Evolutionary conservation across 2,329 filamentous ascomycete genomes (phyloP), one percentile per base, ranked within the genome.

Genomic region (Uncinocarpus reesii): DNA sequence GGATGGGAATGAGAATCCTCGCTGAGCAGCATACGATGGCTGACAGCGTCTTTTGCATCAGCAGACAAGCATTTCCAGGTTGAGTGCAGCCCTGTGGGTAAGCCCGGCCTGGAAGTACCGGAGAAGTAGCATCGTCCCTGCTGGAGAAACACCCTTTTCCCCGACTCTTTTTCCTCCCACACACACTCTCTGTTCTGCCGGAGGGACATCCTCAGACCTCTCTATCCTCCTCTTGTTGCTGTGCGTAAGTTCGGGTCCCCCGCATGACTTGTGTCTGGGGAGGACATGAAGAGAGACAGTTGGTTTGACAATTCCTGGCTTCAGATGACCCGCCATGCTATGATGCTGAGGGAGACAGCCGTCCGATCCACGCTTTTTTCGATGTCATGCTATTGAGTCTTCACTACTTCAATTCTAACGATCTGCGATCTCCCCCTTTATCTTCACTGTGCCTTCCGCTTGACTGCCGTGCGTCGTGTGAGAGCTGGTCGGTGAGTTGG

Each of bases 191-290:
- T 26, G n/a, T n/a, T n/a, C n/a, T n/a, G n/a, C n/a, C n/a, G 4
- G 15, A 7, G 15, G 18, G 32, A 35, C 32, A 3, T 10, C 11
- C 36, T 38, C 36, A 38, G 13, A 18, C 16, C 43, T 29, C n/a
- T 21, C 18, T 24, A 16, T 16, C 23, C 11, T 21, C 18, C 26
- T 21, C 21, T 21, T 13, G 18, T 24, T 15, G 24, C 21, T 20
- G 23, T 38, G 18, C 24, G 13, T 15, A 8, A 28, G 16, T 21
- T 40, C 7, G 13, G n/a, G n/a, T n/a, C 10, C 32, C 23, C 34
- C 44, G 16, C 44, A 47, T 47, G 44, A 47, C 44, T 23, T 15
- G 42, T 15, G 23, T 13, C 35, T 21, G 18, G 23, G 35, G 15
- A 37, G 18, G 8, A 3, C 40, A 4, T 8, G 11, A 41, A 37